Base-by-base conservation (phyloP, 164 flowering plant genomes). In the Chimonanthus praecox region DNA sequence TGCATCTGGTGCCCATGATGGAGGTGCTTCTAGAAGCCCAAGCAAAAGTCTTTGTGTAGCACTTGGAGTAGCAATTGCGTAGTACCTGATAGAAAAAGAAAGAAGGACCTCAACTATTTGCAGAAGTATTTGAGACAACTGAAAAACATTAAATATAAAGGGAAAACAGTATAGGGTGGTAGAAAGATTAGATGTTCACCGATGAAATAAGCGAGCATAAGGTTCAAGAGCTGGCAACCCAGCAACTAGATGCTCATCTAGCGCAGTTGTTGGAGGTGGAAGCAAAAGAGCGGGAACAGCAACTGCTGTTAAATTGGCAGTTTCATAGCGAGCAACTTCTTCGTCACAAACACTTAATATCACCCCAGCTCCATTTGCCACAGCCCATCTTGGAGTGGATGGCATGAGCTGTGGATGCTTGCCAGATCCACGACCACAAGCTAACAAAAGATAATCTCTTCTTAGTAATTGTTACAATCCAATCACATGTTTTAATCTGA, bases 1-100 rank as follows among this genome's bases (percentile, higher is more conserved):
- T 72, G 98, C 98, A 87, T 94, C 98, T 47, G 98, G 97, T 78
- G 98, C 98, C 98, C 98, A 94, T 49, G 97, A 92, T 44, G 97
- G 97, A 62, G 98, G 98, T 76, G 98, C 98, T 89, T 94, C 98
- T 43, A 94, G 83, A 81, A 94, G 94, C 70, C 98, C 98, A 77
- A 94, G 87, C 69, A 94, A 89, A 78, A 94, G 90, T 77, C 97
- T 85, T 74, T 94, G 98, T n/a, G 98, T 92, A 67, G 98, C 97
- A 91, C 95, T 92, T 75, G 98, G 97, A 75, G 92, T 90, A 54
- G 98, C 97, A 82, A 91, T 89, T 62, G 98, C 90, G 82, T 94
- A 94, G 78, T 94, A 94, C 71, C 98, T 94, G 74, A 15, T 3
- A 49, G 60, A 70, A 21, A 72, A 75, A 9, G 64, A 72, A 69